Evolutionary conservation across 1,139 yeast species (phyloP), one percentile per base, ranked within the genome.

Genomic region (Candida pseudoviswanathii): DNA sequence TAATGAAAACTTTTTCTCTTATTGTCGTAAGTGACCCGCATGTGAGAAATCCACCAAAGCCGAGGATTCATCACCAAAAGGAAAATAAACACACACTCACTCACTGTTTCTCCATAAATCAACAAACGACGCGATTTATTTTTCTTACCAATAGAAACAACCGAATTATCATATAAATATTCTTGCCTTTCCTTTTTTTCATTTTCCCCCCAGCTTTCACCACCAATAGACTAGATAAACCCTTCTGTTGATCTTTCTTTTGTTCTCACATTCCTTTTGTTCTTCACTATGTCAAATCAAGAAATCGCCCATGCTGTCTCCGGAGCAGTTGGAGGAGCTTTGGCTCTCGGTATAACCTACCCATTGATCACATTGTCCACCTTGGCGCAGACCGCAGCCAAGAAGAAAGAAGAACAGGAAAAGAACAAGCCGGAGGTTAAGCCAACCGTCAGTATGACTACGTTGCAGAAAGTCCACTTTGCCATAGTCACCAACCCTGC

Each of bases 251-350:
- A n/a, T 25, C 9, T 8, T 37, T 21, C 11, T 10, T 25, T n/a
- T n/a, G n/a, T 25, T 5, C 2, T 25, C 16, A 16, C 16, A 16
- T 25, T 24, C 9, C 10, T 37, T 10, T 24, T 25, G 9, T 3
- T 21, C 21, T 11, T n/a, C 11, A 39, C 30, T 8, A 43, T 43
- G 45, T 43, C 45, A 10, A 43, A 43, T 27, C 40, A 80, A 58
- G 84, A 83, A 56, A 65, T 81, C 38, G 92, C 95, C 38, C 97
- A 91, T 63, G 97, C 97, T 11, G 69, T 91, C 24, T 89, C 96
- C 9, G 97, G 97, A 10, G 96, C 97, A 45, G 87, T 94, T 9
- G 96, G 96, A 34, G 97, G 97, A 24, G 91, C 95, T 39, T 78
- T 89, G 43, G 82, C 96, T 6, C 87, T 90, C 86, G 79, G 86